Base-by-base conservation (phyloP, 768 basidiomycete genomes). In the Mycena sanguinolenta region DNA sequence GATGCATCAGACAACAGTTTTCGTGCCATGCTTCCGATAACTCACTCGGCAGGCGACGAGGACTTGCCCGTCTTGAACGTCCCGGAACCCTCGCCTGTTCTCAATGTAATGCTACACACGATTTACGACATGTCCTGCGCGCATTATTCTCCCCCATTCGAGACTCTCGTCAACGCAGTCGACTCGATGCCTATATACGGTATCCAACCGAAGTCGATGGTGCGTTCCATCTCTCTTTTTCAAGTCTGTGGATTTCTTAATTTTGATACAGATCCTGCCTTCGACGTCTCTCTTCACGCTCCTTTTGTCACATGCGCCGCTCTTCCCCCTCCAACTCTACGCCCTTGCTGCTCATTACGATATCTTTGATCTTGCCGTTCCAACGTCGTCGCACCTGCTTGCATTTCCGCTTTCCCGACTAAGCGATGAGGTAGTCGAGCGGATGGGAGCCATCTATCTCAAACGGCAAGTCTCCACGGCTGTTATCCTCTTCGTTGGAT, bases 361-460 rank as follows among this genome's bases (percentile, higher is more conserved):
- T 77, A 80, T 95, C 28, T 87, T 89, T 64, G 91, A 92, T 55
- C 87, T 96, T 58, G 94, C 95, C 0, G 90, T 93, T 19, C 83
- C 92, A 1, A 87, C 91, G 8, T 95, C 93, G 3, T 87, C 91
- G 10, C 90, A 93, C 77, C 85, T 95, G 44, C 87, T 95, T 60
- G 90, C 91, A 2, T 92, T 90, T 76, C 84, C 90, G 5, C 88
- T 95, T 6, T 83, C 90, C 6, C 82, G 87, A 0, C 80, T 96
- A 54, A 89, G 91, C 4, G 95, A 96, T 77, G 90, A 90, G 55
- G 85, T 90, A 79, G 91, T 89, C 6, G 82, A 85, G 55, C 85
- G 83, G 50, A 95, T 95, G 60, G 93, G 94, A 10, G 87, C 94
- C 3, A 80, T 89, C 25, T 95, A 95, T 75, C 82, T 95, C 71